phyloP scores from a whole-genome alignment of 768 basidiomycete genomes.

The Naganishia vishniacii region DNA sequence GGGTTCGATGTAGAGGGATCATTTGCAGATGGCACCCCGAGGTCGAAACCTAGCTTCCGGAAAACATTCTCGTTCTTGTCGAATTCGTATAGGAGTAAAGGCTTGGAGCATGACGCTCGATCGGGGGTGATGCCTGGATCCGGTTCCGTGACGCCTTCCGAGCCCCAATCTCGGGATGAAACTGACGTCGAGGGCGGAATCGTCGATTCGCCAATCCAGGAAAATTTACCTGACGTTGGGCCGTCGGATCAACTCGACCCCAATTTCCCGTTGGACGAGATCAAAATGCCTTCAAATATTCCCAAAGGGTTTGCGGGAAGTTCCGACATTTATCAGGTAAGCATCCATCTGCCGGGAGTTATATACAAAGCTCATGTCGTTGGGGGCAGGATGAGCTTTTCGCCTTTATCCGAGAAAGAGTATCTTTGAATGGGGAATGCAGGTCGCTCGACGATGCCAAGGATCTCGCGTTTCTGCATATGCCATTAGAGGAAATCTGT shows the following conservation, averaged over 20 bases:
- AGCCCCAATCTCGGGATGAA: not conserved
- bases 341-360: no score
- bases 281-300: conserved; percentile 23
- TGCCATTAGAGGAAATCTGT: conserved; percentile 66
- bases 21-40: not conserved
- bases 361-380: no score
- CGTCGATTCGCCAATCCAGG: conserved; percentile 8
- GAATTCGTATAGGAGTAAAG: not conserved
- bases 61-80: conserved; percentile 14
- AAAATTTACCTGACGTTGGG: conserved; percentile 1
- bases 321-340: not conserved
- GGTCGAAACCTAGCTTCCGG: conserved; percentile 5
- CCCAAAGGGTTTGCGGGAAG: conserved; percentile 14
- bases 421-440: conserved; percentile 75
- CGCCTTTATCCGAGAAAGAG: conserved; percentile 82
- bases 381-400: conserved; percentile 33
- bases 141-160: not conserved
- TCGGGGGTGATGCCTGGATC: not conserved
- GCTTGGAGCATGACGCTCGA: not conserved
- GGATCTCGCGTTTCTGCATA: conserved; percentile 62
- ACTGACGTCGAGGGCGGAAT: conserved; percentile 1
- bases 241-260: conserved; percentile 21
- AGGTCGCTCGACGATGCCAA: conserved; percentile 68
- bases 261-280: conserved; percentile 15
- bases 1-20: not conserved